Base-by-base conservation (phyloP, 495 filamentous ascomycete genomes). In the Bathelium albidoporum region DNA sequence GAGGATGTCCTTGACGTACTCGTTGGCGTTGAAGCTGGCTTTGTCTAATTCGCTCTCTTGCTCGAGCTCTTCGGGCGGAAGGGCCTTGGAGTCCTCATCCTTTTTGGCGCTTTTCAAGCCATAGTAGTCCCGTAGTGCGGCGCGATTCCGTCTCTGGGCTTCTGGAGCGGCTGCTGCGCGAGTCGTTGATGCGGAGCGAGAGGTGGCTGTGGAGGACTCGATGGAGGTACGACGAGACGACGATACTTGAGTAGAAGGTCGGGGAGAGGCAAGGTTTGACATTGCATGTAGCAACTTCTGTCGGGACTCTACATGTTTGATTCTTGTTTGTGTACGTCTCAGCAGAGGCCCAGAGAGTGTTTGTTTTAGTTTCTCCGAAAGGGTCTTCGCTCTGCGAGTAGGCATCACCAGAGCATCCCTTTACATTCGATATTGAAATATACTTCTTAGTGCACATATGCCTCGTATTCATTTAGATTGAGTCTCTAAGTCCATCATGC, bases 81-180 rank as follows among this genome's bases (percentile, higher is more conserved):
- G 34, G 18, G 64, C 64, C 9, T 70, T 68, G 59, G 66, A 69
- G 11, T 68, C 70, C 31, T 69, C 66, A 16, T 62, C 64, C 10
- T 71, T 71, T 14, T 73, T 70, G 5, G 73, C 72, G 9, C 83
- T 78, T 69, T 87, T 88, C 62, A 97, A 82, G 67, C 90, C 89
- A 76, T 97, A 98, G 79, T 96, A 97, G 68, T 96, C 90, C 63
- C 94, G 87, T 18, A 98, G 82, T 20, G 94, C 94, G 41, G 88
- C 82, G 67, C 93, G 88, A 72, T 88, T 89, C 43, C 85, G 81
- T 32, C 85, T 83, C 2, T 76, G 78, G 34, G 66, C 67, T 26
- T 68, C 52, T 22, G 68, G 36, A 62, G 68, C 62, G 60, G 69
- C 29, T 5, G 62, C 44, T 69, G 63, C 70, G 69, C 64, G 61